Percentiles rank a stretch among this genome's conserved stretches.
These are phyloP conservation scores for Dillenia suffruticosa DNA, from an alignment of 164 flowering plant species.

Conservation along the genomic window DNA sequence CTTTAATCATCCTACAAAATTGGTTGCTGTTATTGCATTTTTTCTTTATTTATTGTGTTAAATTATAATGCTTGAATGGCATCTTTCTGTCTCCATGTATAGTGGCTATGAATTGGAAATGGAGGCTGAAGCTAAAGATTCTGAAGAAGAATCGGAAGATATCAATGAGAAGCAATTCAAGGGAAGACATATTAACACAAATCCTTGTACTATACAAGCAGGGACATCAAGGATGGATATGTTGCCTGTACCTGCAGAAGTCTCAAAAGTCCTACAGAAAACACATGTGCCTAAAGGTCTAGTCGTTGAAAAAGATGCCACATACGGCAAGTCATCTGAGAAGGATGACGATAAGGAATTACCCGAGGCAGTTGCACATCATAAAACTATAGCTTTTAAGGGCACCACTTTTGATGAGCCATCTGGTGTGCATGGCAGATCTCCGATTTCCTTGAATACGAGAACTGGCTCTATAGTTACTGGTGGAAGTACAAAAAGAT, in stretches of 20 bases:
- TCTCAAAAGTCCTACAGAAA: slow-evolving; percentile 13
- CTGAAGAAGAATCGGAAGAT: slow-evolving; percentile 73
- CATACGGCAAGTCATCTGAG: slow-evolving; percentile 12
- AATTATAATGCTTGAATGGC: too few species aligned
- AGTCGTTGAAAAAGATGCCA: slow-evolving; percentile 12
- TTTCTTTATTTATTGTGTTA: too few species aligned
- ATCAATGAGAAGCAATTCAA: slow-evolving; percentile 9
- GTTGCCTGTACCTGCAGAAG: slow-evolving; percentile 17
- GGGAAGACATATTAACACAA: slow-evolving; percentile 14
- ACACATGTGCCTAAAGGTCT: slow-evolving; percentile 12
- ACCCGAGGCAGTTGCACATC: slow-evolving; percentile 12
- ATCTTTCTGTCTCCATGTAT: slow-evolving; percentile 5
- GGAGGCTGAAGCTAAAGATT: slow-evolving; percentile 90
- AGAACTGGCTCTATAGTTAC: slow-evolving; percentile 18
- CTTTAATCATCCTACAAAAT: not conserved
- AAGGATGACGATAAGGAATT: slow-evolving; percentile 10
- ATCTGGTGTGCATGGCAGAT: slow-evolving; percentile 8
- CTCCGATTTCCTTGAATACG: slow-evolving; percentile 15
- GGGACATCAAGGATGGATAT: slow-evolving; percentile 18
- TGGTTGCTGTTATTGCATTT: too few species aligned
- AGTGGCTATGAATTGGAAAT: slow-evolving; percentile 91
- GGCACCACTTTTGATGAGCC: slow-evolving; percentile 10
- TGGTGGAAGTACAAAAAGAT: slow-evolving; percentile 19
- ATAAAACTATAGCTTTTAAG: slow-evolving; percentile 3
- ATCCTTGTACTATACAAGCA: slow-evolving; percentile 24